Evolutionary conservation across 768 basidiomycete species (phyloP), one percentile per base, ranked within the genome.

Genomic region (Piloderma croceum): DNA sequence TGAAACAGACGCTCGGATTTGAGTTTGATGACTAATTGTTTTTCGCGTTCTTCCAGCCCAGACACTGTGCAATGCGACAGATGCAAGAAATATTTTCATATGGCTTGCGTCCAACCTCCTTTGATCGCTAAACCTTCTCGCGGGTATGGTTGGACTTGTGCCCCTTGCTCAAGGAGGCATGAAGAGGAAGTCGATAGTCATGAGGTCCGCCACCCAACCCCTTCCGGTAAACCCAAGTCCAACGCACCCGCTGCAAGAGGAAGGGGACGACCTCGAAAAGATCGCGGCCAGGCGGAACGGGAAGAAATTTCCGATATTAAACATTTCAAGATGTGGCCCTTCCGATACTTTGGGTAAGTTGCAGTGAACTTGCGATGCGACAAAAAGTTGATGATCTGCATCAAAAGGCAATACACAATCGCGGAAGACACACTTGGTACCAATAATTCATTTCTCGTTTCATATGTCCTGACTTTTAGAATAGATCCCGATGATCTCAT

Each of bases 111-210:
- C 39, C 84, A 89, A 48, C 94, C 94, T 18, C 94, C 94, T 3
- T 67, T 98, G 6, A 68, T 74, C 13, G 84, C 85, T 2, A 97
- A 97, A 61, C 94, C 94, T 11, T 90, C 91, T 18, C 79, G 90
- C 47, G 94, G 94, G 33, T 98, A 97, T 64, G 90, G 89, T 17
- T 98, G 94, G 94, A 90, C 91, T 7, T 98, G 94, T 53, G 88
- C 89, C 1, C 90, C 91, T 1, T 98, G 93, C 60, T 86, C 91
- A 9, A 77, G 80, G 39, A 76, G 77, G 49, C 86, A 93, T 55
- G 91, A 90, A 51, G 85, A 90, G 52, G 79, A 87, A 56, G 84
- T 90, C 34, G 83, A 86, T 55, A 76, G 80, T 45, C 80, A 83
- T 48, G 80, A 82, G 21, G 72, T 77, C 35, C 80, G 83, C 29